Evolutionary conservation across 176 grass and related monocot species (phyloP).

Genomic region (Carex parvula): DNA sequence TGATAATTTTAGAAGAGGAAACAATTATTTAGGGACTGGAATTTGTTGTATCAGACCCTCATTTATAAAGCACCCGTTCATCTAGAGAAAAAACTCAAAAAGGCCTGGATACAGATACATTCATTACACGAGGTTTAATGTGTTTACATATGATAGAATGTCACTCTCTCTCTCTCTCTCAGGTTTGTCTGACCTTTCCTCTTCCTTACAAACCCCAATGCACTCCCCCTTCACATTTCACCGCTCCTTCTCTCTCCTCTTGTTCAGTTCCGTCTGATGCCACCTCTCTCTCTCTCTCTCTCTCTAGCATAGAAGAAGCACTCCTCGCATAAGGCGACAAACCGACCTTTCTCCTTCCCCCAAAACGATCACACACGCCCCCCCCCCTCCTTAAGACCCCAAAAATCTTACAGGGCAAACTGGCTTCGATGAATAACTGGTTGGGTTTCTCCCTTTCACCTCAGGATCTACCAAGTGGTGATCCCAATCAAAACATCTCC

Average conservation of each 20-base stretch:
- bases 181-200: conserved; percentile 34
- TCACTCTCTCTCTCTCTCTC: neutral
- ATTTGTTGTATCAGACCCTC: neutral
- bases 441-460: conserved; percentile 49
- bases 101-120: neutral
- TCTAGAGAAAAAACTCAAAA: neutral
- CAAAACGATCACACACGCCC: neutral
- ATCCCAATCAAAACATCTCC: conserved; percentile 24
- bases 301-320: neutral
- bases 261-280: conserved; percentile 13
- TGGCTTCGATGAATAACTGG: conserved; percentile 65
- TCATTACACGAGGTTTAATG: conserved; percentile 25
- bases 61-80: conserved; percentile 19
- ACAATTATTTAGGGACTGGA: neutral
- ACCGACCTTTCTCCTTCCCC: conserved; percentile 18
- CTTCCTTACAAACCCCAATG: conserved; percentile 42
- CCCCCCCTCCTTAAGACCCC: neutral
- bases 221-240: conserved; percentile 7
- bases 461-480: conserved; percentile 26
- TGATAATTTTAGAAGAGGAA: neutral
- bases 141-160: conserved; percentile 3
- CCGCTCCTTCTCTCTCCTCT: neutral
- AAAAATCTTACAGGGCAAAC: conserved; percentile 8
- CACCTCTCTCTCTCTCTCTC: conserved; percentile 3
- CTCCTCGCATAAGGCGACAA: conserved; percentile 21